Percentiles rank a stretch among this genome's conserved stretches.
Evolutionary conservation across 106 monocot species (phyloP).

Genomic region (Chionographis japonica): DNA sequence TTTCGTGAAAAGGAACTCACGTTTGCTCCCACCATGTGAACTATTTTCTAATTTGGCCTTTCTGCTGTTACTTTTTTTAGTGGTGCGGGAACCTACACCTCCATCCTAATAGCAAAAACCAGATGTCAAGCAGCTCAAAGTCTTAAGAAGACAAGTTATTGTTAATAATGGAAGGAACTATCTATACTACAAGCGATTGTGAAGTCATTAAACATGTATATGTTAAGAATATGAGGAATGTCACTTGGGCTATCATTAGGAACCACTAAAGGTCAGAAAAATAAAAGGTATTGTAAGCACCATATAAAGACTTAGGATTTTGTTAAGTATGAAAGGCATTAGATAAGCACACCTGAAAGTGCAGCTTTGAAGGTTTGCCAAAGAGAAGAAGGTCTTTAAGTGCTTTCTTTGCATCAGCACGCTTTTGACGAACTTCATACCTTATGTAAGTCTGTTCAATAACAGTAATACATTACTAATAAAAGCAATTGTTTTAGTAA

Average conservation of each 20-base stretch:
- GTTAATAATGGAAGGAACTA: too few species aligned
- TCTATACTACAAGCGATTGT: too few species aligned
- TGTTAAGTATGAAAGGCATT: neutral
- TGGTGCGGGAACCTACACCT: conserved; percentile 6
- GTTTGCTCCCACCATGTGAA: conserved; percentile 10
- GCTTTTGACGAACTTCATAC: conserved; percentile 51
- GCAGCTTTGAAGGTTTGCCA: conserved; percentile 25
- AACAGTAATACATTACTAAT: neutral
- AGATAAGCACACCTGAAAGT: conserved; percentile 22
- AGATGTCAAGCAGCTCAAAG: neutral
- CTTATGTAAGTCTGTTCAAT: conserved; percentile 41
- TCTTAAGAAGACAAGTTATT: neutral
- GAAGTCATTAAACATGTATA: too few species aligned
- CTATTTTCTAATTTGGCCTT: conserved; percentile 15
- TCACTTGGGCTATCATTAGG: too few species aligned
- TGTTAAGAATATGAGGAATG: too few species aligned
- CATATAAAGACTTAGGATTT: too few species aligned
- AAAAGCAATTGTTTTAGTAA: neutral
- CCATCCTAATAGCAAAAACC: conserved; percentile 15
- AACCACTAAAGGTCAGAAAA: too few species aligned
- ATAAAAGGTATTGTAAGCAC: too few species aligned
- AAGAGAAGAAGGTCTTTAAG: conserved; percentile 51
- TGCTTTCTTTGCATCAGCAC: conserved; percentile 57
- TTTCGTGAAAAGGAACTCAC: conserved; percentile 18
- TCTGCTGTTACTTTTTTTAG: conserved; percentile 3